Evolutionary conservation across 768 basidiomycete genomes (phyloP).

Genomic region (Paxillus involutus): DNA sequence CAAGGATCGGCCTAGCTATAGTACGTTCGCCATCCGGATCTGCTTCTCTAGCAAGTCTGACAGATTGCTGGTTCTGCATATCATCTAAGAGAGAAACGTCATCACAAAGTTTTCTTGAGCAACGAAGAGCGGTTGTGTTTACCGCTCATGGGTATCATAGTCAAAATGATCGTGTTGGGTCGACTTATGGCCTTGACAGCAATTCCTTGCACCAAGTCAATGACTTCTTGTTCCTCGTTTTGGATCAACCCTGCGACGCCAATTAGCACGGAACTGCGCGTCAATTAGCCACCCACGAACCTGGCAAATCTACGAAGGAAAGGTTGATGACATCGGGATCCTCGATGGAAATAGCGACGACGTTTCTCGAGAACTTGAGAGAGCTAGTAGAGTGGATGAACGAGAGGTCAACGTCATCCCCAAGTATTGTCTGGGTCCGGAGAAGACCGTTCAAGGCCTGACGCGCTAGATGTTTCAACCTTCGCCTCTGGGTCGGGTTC

Average conservation of each 20-base stretch:
- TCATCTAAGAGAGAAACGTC: slow-evolving; percentile 47
- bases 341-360: slow-evolving; percentile 44
- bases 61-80: slow-evolving; percentile 62
- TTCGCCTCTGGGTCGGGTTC: too few relatives aligned
- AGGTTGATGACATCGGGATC: slow-evolving; percentile 48
- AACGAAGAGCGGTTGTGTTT: not conserved
- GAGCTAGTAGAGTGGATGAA: too few relatives aligned
- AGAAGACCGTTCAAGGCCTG: too few relatives aligned
- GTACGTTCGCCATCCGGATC: slow-evolving; percentile 59
- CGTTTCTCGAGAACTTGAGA: slow-evolving; percentile 49
- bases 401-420: too few relatives aligned
- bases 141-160: slow-evolving; percentile 69
- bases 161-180: slow-evolving; percentile 58
- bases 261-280: slow-evolving; percentile 2
- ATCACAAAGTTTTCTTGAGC: not conserved
- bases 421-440: too few relatives aligned
- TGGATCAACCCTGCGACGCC: slow-evolving; percentile 52
- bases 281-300: slow-evolving; percentile 24
- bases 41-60: slow-evolving; percentile 48
- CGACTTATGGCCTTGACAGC: slow-evolving; percentile 46
- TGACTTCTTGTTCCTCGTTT: slow-evolving; percentile 41
- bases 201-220: slow-evolving; percentile 48
- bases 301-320: slow-evolving; percentile 56
- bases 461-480: too few relatives aligned
- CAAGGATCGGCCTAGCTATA: slow-evolving; percentile 46